phyloP scores from a whole-genome alignment of 73 alveolate genomes.

The Paramecium octaurelia region DNA sequence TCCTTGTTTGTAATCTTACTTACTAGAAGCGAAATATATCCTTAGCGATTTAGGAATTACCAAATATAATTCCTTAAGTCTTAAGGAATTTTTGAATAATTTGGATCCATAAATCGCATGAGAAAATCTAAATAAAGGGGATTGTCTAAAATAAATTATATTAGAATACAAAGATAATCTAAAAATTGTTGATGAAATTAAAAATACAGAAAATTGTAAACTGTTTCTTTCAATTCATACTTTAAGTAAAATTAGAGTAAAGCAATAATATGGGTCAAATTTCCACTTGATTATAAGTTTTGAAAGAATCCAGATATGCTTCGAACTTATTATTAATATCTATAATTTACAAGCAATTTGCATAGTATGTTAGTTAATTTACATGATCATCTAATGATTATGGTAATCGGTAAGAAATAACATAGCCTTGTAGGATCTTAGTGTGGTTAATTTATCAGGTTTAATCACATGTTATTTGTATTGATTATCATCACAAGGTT shows the following conservation, averaged over 20 bases:
- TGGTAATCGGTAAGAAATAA: background rate
- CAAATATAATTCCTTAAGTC: background rate
- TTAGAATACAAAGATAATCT: background rate
- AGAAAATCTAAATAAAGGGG: background rate
- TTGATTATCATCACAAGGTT: background rate
- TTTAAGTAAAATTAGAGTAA: conserved; percentile 11
- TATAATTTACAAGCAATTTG: background rate
- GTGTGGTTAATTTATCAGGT: background rate
- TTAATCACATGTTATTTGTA: background rate
- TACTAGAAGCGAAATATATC: background rate
- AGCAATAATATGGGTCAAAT: conserved; percentile 12
- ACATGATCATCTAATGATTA: background rate
- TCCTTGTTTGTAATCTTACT: background rate
- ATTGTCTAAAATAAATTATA: background rate
- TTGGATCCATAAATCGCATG: conserved; percentile 5
- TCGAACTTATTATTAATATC: background rate
- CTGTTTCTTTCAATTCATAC: background rate
- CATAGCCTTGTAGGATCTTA: conserved; percentile 21
- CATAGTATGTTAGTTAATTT: background rate
- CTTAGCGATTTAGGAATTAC: background rate
- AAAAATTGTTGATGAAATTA: background rate
- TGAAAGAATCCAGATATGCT: background rate
- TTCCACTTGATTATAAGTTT: background rate
- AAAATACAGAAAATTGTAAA: background rate
- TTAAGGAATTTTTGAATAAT: background rate